These are phyloP conservation scores for Colletotrichum euphorbiae DNA, from an alignment of 2,329 filamentous ascomycete species.

Conservation along the genomic window DNA sequence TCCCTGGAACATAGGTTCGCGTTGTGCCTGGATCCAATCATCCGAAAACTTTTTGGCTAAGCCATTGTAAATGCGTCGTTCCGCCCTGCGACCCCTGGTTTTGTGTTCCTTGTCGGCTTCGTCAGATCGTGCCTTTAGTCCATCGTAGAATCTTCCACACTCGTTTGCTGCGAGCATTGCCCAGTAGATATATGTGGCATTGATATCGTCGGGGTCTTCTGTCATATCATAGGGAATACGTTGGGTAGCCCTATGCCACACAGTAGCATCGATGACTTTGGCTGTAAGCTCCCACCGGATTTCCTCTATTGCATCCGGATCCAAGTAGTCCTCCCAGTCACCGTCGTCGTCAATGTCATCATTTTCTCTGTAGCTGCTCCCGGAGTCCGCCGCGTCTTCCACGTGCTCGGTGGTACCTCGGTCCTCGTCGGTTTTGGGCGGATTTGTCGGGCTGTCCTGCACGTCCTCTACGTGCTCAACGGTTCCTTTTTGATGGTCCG, in stretches of 20 bases:
- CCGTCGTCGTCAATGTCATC: background rate
- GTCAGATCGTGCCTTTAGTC: background rate
- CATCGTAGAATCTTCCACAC: background rate
- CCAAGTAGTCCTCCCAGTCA: background rate
- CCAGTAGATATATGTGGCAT: constrained; percentile 3
- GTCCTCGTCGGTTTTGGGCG: background rate
- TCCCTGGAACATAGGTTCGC: too few species aligned
- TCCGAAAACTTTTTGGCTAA: too few species aligned
- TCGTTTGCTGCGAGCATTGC: background rate
- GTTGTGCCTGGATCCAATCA: too few species aligned
- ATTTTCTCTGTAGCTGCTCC: background rate
- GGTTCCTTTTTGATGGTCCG: background rate
- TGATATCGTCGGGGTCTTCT: background rate
- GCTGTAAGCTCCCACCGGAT: background rate
- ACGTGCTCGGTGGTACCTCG: background rate
- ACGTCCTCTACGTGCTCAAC: background rate
- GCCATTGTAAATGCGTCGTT: too few species aligned
- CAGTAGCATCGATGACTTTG: background rate
- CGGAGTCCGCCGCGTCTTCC: background rate
- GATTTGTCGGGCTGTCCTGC: background rate
- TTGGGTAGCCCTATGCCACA: background rate
- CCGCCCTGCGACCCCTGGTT: too few species aligned
- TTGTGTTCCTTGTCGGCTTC: background rate
- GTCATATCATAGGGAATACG: background rate
- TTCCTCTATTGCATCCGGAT: constrained; percentile 3